Conservation (phyloP, 2,329 filamentous ascomycete genomes). For the Sphaerulina populicola region DNA sequence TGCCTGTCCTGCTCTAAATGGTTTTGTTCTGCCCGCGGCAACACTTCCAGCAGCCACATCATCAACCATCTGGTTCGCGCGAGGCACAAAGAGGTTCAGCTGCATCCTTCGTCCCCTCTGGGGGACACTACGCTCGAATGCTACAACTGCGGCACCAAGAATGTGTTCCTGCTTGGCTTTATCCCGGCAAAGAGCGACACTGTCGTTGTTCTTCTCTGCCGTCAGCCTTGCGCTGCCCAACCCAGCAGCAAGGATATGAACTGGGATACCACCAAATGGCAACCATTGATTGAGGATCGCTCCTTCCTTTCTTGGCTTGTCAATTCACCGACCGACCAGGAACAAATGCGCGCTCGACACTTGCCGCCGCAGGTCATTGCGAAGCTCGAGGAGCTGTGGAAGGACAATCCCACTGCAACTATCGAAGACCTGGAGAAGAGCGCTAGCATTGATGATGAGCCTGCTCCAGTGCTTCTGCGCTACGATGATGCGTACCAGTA, state of each 20-base stretch:
- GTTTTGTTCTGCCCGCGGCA: conserved; percentile 97
- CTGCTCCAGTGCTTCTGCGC: conserved; percentile 79
- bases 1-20: conserved; percentile 93
- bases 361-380: conserved; percentile 90
- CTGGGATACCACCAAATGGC: conserved; percentile 97
- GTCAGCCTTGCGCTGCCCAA: conserved; percentile 89
- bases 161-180: conserved; percentile 93
- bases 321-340: conserved; percentile 76
- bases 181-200: conserved; percentile 98
- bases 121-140: conserved; percentile 96
- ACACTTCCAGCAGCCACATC: conserved; percentile 93
- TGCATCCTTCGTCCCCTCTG: conserved; percentile 84
- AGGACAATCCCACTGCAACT: conserved; percentile 82
- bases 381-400: conserved; percentile 97
- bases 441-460: conserved; percentile 86
- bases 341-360: conserved; percentile 90
- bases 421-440: conserved; percentile 87
- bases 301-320: conserved; percentile 95
- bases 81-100: conserved; percentile 95
- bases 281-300: conserved; percentile 92
- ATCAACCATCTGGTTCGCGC: conserved; percentile 96
- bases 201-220: conserved; percentile 90
- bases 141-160: conserved; percentile 99
- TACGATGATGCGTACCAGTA: conserved; percentile 98
- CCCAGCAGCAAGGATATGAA: conserved; percentile 99